Evolutionary conservation across 164 flowering plant species (phyloP).

Genomic region (Protea cynaroides): DNA sequence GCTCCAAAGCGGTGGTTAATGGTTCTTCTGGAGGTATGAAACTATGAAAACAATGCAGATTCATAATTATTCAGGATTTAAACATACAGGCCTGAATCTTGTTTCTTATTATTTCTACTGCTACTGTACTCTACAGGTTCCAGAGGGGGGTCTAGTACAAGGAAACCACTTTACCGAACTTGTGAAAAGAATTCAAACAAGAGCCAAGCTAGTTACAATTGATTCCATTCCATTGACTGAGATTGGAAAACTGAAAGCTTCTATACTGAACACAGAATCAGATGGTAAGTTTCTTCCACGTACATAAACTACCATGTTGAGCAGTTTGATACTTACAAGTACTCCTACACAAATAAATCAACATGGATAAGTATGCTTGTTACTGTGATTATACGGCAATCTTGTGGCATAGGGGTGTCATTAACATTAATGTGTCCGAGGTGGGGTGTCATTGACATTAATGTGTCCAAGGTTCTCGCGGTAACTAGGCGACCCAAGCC

Average conservation of each 20-base stretch:
- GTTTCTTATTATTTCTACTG: neutral
- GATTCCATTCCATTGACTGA: constrained; percentile 57
- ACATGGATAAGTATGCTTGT: no score
- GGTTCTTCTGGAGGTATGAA: constrained; percentile 63
- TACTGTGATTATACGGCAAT: no score
- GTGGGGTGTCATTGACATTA: no score
- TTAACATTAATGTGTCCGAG: neutral
- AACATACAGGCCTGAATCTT: constrained; percentile 1
- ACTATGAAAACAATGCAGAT: neutral
- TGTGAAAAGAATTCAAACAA: constrained; percentile 52
- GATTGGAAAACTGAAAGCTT: constrained; percentile 49
- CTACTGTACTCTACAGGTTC: constrained; percentile 30
- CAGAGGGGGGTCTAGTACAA: constrained; percentile 24
- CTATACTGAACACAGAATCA: constrained; percentile 43
- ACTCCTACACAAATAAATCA: no score
- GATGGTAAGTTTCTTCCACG: constrained; percentile 42
- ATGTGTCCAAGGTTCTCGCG: no score
- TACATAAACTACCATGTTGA: neutral
- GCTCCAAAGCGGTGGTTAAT: constrained; percentile 51
- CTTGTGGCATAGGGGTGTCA: neutral
- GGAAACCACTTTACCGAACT: constrained; percentile 20
- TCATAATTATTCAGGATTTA: no score
- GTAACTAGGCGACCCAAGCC: no score
- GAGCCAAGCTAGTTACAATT: constrained; percentile 48
- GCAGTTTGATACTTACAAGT: neutral